Base-by-base conservation (phyloP, 2,329 filamentous ascomycete species). In the Geoglossum cookeanum region DNA sequence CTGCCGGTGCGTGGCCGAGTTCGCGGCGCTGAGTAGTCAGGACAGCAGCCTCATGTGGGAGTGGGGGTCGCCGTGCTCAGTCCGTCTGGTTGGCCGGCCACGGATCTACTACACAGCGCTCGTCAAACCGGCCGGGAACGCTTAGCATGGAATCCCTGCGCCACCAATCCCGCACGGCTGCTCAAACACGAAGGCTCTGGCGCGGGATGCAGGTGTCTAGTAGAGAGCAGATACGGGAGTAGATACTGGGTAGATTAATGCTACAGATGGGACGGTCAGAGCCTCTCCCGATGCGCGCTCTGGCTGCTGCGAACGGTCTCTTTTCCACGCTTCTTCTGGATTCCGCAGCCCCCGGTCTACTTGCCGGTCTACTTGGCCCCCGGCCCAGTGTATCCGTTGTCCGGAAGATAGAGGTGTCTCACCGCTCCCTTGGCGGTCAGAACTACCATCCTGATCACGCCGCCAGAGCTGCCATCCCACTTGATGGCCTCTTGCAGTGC, bases 401-500 rank as follows among this genome's bases (percentile, higher is more conserved):
- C 91, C 48, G 92, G 92, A 67, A 98, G 78, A 71, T 97, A 98
- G 68, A 98, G 73, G 75, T 97, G 92, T 73, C 92, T 81, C 72
- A 92, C 83, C 5, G 91, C 90, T 39, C 92, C 92, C 68, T 85
- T 81, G 65, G 82, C 83, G 61, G 91, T 98, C 72, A 98, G 74
- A 59, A 98, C 92, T 61, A 97, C 91, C 87, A 98, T 88, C 64
- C 92, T 83, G 67, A 98, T 98, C 60, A 98, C 92, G 74, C 92
- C 92, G 63, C 92, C 92, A 2, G 92, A 97, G 75, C 90, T 96
- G 62, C 92, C 92, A 69, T 98, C 92, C 92, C 92, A 98, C 74
- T 95, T 95, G 78, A 98, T 97, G 15, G 92, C 92, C 77, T 98
- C 91, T 66, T 81, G 76, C 68, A 98, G 75, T 35, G 92, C 84